Base-by-base conservation (phyloP, 2,329 filamentous ascomycete genomes). In the Fusarium lyarnte region DNA sequence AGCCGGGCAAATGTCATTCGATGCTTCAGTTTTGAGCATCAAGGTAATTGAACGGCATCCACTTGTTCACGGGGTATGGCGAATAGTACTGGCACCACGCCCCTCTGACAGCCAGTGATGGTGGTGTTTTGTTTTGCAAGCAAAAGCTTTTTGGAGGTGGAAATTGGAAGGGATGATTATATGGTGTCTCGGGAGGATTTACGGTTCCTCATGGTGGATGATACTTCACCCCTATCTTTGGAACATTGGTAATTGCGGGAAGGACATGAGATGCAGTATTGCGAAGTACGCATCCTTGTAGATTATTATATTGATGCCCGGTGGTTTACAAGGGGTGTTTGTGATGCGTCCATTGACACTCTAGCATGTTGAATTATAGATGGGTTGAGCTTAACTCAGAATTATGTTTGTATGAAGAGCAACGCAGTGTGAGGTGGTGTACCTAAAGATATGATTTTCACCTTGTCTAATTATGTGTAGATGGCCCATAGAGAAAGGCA, bases 181-280 rank as follows among this genome's bases (percentile, higher is more conserved):
- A 75, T 58, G 75, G 77, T 74, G 76, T 77, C 76, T 76, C 49
- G 73, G 77, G 68, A 76, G 73, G 74, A 66, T 53, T 51, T 66
- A 53, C 62, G 63, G 72, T 67, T 72, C 73, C 74, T 77, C 76
- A 73, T 69, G 27, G 68, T 58, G 64, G 69, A 71, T 58, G 73
- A 74, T 51, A 31, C n/a, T 45, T 71, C 69, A 38, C 69, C 74
- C 73, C 66, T 66, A 41, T 29, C 31, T 52, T 38, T 52, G 33
- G 19, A 68, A 72, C 58, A 63, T 70, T 75, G 69, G 47, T 74
- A 76, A 78, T 77, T 71, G 62, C 35, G 53, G 23, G 61, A 45
- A 62, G 62, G 57, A 54, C 21, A 39, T 45, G 52, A 41, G 38
- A 58, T 68, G 74, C 70, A 70, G 59, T 67, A 74, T 73, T 61